A percentile compares a stretch with the other conserved stretches of the same genome.
These are phyloP conservation scores for Salix exigua DNA, from an alignment of 345 rosid genomes.

Conservation along the genomic window DNA sequence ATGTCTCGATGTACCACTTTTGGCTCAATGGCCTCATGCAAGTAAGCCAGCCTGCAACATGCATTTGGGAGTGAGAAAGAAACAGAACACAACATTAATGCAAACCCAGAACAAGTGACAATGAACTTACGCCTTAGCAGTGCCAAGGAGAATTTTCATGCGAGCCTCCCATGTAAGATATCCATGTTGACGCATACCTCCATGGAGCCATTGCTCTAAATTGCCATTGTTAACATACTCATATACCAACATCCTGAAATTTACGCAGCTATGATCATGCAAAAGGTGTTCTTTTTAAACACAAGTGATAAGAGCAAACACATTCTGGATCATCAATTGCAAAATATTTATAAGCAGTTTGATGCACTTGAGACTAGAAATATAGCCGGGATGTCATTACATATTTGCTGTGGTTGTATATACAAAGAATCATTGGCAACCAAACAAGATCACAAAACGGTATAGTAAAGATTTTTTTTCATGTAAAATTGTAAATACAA, in stretches of 20 bases:
- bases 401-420: not conserved
- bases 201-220: slow-evolving; percentile 94
- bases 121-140: slow-evolving; percentile 81
- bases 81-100: slow-evolving; percentile 2
- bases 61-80: slow-evolving; percentile 4
- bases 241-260: slow-evolving; percentile 66
- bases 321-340: not conserved
- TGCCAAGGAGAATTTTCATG: slow-evolving; percentile 76
- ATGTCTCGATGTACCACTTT: slow-evolving; percentile 98
- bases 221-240: slow-evolving; percentile 92
- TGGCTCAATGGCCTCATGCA: slow-evolving; percentile 98
- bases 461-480: not conserved
- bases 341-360: not conserved
- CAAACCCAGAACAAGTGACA: not conserved
- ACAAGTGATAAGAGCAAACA: not conserved
- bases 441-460: not conserved
- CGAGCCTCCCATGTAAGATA: slow-evolving; percentile 94
- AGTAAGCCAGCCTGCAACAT: slow-evolving; percentile 61
- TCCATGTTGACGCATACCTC: slow-evolving; percentile 69
- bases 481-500: not conserved
- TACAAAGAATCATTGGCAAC: not conserved
- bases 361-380: not conserved
- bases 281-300: not conserved
- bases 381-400: not conserved
- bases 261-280: not conserved